Evolutionary conservation across 495 filamentous ascomycete genomes (phyloP).

Genomic region (Penicillium tannophilum): DNA sequence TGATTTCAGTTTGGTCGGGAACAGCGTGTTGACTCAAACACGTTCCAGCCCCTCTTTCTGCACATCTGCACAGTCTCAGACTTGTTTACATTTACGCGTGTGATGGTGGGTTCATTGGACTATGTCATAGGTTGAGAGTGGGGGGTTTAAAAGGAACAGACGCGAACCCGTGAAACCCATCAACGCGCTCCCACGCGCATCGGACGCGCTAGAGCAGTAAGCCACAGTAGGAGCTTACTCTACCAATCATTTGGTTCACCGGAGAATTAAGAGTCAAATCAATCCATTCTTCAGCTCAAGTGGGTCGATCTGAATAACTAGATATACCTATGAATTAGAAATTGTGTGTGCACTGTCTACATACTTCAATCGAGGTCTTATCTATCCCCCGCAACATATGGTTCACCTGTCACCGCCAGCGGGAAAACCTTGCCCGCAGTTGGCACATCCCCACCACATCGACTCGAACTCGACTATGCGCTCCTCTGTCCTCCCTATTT

Average conservation of each 20-base stretch:
- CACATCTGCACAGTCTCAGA: constrained; percentile 11
- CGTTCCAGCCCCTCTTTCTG: neutral
- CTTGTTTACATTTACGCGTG: constrained; percentile 20
- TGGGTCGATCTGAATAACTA: neutral
- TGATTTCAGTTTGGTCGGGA: constrained; percentile 8
- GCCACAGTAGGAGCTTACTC: constrained; percentile 11
- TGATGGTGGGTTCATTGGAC: neutral
- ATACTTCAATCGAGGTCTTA: neutral
- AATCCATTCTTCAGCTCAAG: neutral
- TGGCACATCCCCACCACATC: constrained; percentile 11
- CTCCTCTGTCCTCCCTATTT: constrained; percentile 15
- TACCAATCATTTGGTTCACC: constrained; percentile 16
- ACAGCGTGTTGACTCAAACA: neutral
- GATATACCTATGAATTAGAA: neutral
- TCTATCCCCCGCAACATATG: neutral
- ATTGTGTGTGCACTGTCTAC: neutral
- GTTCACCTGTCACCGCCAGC: constrained; percentile 22
- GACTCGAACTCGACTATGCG: constrained; percentile 18
- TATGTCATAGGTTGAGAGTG: constrained; percentile 8
- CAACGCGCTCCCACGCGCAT: constrained; percentile 21
- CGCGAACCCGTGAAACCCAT: constrained; percentile 12
- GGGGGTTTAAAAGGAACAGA: constrained; percentile 4
- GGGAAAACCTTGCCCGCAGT: constrained; percentile 16
- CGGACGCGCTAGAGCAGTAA: constrained; percentile 25
- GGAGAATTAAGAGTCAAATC: constrained; percentile 1